Evolutionary conservation across 164 flowering plant species (phyloP).

Genomic region (Dillenia suffruticosa): DNA sequence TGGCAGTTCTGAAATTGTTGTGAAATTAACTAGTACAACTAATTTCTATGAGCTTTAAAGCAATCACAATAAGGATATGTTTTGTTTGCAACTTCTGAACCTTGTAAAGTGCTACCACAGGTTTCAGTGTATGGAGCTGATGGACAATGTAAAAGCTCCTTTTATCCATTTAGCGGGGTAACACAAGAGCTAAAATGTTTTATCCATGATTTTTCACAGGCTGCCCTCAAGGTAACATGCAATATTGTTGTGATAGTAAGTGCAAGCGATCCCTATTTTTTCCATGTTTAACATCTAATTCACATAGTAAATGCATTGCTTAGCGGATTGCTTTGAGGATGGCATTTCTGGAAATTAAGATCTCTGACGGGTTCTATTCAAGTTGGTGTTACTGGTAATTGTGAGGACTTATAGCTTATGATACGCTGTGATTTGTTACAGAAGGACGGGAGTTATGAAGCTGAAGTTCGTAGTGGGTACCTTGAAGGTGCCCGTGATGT

Average conservation of each 20-base stretch:
- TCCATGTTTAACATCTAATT: too few species aligned
- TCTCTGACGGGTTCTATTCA: too few species aligned
- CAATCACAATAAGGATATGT: too few species aligned
- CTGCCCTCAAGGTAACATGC: constrained; percentile 39
- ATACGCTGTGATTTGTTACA: constrained; percentile 17
- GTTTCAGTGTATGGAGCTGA: constrained; percentile 40
- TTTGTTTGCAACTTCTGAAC: not conserved
- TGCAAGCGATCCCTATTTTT: too few species aligned
- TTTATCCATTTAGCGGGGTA: constrained; percentile 82
- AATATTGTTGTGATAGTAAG: too few species aligned
- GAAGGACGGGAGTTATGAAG: constrained; percentile 40
- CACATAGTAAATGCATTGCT: too few species aligned
- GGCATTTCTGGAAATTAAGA: too few species aligned
- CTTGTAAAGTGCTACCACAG: constrained; percentile 33
- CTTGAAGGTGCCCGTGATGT: constrained; percentile 85
- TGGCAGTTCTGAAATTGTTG: not conserved
- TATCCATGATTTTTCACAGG: constrained; percentile 50
- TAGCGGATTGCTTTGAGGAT: too few species aligned
- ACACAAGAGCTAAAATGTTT: constrained; percentile 76
- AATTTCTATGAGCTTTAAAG: too few species aligned
- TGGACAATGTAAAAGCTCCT: constrained; percentile 47
- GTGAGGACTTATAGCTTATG: too few species aligned
- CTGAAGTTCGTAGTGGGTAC: constrained; percentile 69
- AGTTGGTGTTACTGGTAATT: too few species aligned
- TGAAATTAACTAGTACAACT: not conserved